Base-by-base conservation (phyloP, 192 early-diverging fungal species). In the Bifiguratus adelaidae region DNA sequence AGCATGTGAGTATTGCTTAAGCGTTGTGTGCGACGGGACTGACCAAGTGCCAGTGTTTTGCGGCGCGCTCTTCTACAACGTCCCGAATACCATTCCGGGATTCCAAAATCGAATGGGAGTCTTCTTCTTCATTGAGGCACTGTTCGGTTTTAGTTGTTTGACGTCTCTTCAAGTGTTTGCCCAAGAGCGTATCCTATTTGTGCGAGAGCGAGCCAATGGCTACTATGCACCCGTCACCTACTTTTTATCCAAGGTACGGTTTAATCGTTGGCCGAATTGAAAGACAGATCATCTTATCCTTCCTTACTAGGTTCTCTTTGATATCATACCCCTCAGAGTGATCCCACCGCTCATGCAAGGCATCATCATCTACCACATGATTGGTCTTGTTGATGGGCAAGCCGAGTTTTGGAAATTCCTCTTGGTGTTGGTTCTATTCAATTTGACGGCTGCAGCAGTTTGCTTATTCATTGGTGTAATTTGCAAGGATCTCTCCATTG, bases 331-430 rank as follows among this genome's bases (percentile, higher is more conserved):
- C 0, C 65, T 90, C 15, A 73, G 88, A 7, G 82, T 88, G 0
- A 67, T 94, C 6, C 87, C 89, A 8, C 83, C 88, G 0, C 52
- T 94, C 30, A 70, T 91, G 46, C 71, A 91, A 33, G 82, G 80
- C 2, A 68, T 86, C 12, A 93, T 93, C 56, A 73, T 74, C 19
- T 93, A 91, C 64, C 79, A 78, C 29, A 86, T 93, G 81, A 84
- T 88, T 1, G 90, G 90, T 0, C 71, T 91, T 1, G 68, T 84
- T 0, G 65, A 80, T 13, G 75, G 71, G 0, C 55, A 65, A 15
- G 30, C 52, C 18, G 81, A 84, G 34, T 78, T 78, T 58, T 62
- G 88, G 13, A 77, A 80, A 35, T 85, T 86, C 58, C 58, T 89
- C 15, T 55, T 88, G 21, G 82, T 85, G 7, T 73, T 93, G 24